Base-by-base conservation (phyloP, 495 filamentous ascomycete genomes). In the Choiromyces venosus region DNA sequence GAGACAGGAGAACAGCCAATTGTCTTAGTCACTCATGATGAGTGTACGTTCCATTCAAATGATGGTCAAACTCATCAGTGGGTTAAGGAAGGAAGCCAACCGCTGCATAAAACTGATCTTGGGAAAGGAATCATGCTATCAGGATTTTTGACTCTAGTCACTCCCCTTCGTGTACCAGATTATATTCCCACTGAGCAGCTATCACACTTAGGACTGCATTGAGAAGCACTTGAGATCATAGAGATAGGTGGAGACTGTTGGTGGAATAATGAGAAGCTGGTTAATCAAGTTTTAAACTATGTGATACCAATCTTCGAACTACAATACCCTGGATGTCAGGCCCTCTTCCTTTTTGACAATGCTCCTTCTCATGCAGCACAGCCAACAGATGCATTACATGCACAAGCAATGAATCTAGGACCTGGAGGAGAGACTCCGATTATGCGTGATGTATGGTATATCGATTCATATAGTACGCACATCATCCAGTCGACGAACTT, bases 301-400 rank as follows among this genome's bases (percentile, higher is more conserved):
- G 65, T 38, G 29, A 36, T 72, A 10, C 21, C 25, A 40, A 29
- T 72, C 25, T 72, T 72, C 67, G 56, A 67, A 44, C n/a, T 25
- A 25, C 61, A 56, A 7, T 65, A 38, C 25, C 65, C 37, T 35
- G 16, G 38, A 9, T 66, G 39, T 36, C 71, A 68, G 52, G 65
- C 36, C 1, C 33, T 72, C 7, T 72, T 72, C n/a, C 1, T 67
- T 7, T 72, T 72, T 72, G 71, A 72, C 29, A 72, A 72, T 46
- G 71, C 65, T 67, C 44, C 64, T 1, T 66, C 35, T 37, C 65
- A 72, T 67, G 46, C 29, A 66, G 71, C 65, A 1, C 67, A 37
- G 42, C 37, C 64, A 44, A 25, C 19, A 36, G 71, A 72, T 72
- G 71, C 71, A 35, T 65, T 72, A 29, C 37, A 38, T 25, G 65